Evolutionary conservation across 2,329 filamentous ascomycete species (phyloP).

Genomic region (Xylaria sp.): DNA sequence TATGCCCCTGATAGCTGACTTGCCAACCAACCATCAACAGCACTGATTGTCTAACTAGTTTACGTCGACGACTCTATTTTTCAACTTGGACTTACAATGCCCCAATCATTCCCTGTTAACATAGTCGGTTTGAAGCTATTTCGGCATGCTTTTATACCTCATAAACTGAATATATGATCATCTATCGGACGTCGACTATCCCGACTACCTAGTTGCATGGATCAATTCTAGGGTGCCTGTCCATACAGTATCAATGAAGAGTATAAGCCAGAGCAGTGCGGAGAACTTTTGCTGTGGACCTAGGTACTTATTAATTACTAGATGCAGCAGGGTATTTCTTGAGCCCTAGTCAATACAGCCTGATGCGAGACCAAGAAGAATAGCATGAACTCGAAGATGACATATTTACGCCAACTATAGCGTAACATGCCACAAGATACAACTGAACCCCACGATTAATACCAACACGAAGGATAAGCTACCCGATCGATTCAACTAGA

Average conservation of each 20-base stretch:
- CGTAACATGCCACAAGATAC: not conserved
- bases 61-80: not conserved
- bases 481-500: not conserved
- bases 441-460: too few species aligned
- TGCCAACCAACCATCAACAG: not conserved
- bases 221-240: not conserved
- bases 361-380: not conserved
- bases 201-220: not conserved
- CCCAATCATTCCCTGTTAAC: too few species aligned
- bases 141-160: not conserved
- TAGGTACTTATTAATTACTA: not conserved
- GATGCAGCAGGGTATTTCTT: not conserved
- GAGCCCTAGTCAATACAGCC: not conserved
- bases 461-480: not conserved
- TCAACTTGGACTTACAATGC: not conserved
- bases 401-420: not conserved
- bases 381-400: not conserved
- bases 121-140: not conserved
- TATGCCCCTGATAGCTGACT: conserved; percentile 6
- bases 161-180: not conserved
- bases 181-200: not conserved
- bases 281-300: not conserved
- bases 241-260: not conserved
- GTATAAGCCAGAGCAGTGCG: not conserved
- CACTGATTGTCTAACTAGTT: not conserved